Base-by-base conservation (phyloP, 139 green algal genomes). In the Chlamydomonas sp. region DNA sequence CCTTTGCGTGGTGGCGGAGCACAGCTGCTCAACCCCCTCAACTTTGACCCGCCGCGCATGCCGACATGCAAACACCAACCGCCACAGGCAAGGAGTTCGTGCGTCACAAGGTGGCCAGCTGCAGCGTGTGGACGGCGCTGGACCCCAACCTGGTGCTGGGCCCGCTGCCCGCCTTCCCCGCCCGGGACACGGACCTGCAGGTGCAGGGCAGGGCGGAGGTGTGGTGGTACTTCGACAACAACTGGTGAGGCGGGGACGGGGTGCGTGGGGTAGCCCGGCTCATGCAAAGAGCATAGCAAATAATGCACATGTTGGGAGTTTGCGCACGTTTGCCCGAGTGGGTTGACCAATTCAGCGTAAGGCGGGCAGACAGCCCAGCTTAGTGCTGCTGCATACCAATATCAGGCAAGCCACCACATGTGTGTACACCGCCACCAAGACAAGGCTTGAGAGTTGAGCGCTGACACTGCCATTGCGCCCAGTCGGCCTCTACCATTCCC, bases 61-160 rank as follows among this genome's bases (percentile, higher is more conserved):
- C 31, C 31, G 31, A 49, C 31, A 49, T 49, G 31, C 69, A 57
- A 49, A 5, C 17, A 17, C 17, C 20, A 7, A 16, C 20, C 31
- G 31, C 31, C 31, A 16, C 62, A 83, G 78, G 78, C 61, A 83
- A 83, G 78, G 78, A 83, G 4, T 83, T 67, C 5, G 66, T 80
- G 9, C 59, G 59, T 12, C 17, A 80, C 76, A 16, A 31, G 58
- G 59, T 31, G 2, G 76, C 76, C 59, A 31, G 2, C 12, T 64
- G 76, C 76, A 67, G 16, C 5, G 16, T 6, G 12, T 67, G 9
- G 12, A 8, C 9, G 5, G 58, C 59, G 59, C 10, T 80, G 58
- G 5, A 10, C 76, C 17, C 59, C 6, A 67, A 57, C 15, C 10
- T 57, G 5, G n/a, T 31, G 7, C 58, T 64, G 4, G 58, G 58